These are phyloP conservation scores for Penicillium herquei DNA, from an alignment of 495 filamentous ascomycete genomes.

Conservation along the genomic window DNA sequence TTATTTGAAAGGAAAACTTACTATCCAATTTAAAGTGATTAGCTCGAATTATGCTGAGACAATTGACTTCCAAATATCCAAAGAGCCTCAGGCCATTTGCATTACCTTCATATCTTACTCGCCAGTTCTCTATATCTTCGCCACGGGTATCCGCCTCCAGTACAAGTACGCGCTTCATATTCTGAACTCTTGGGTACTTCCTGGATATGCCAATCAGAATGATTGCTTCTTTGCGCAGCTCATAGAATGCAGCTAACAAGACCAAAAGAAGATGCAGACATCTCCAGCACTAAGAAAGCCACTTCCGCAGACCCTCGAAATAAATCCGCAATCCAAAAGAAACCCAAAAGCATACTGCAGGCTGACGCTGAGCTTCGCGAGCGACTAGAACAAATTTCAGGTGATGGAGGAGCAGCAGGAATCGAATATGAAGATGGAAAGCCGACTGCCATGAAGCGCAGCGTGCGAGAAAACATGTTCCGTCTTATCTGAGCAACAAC, in stretches of 20 bases:
- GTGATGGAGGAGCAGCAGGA: constrained; percentile 74
- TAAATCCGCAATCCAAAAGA: constrained; percentile 4
- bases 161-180: not conserved
- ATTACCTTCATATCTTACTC: not conserved
- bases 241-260: no score
- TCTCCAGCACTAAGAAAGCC: no score
- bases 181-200: not conserved
- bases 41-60: no score
- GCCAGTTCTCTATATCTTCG: not conserved
- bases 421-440: constrained; percentile 78
- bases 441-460: constrained; percentile 72
- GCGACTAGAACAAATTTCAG: constrained; percentile 67
- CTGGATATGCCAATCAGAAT: no score
- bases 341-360: constrained; percentile 54
- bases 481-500: constrained; percentile 50
- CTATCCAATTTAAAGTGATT: no score
- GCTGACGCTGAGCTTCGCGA: constrained; percentile 65
- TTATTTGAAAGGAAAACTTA: no score
- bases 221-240: no score
- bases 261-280: no score
- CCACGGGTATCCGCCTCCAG: not conserved
- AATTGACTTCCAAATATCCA: no score
- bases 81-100: not conserved
- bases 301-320: not conserved
- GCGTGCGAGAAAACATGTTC: constrained; percentile 80